Evolutionary conservation across 345 rosid species (phyloP).

Genomic region (Sonneratia caseolaris): DNA sequence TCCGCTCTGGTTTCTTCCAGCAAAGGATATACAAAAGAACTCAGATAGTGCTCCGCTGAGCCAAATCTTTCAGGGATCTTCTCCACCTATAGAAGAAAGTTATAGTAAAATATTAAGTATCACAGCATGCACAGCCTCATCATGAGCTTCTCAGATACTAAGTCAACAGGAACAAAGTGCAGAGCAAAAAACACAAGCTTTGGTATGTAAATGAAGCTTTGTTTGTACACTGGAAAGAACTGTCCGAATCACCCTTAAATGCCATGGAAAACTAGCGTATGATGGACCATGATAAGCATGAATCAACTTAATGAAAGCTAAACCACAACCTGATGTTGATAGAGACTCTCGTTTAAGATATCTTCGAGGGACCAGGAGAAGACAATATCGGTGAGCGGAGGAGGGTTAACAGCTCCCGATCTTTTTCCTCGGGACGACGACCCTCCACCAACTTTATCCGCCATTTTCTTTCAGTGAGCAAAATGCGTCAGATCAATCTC

Average conservation of each 20-base stretch:
- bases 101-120: background rate
- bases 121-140: background rate
- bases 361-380: constrained; percentile 33
- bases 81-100: constrained; percentile 18
- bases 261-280: no score
- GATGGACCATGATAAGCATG: no score
- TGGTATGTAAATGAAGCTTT: no score
- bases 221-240: no score
- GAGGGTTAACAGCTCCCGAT: background rate
- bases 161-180: no score
- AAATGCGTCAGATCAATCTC: no score
- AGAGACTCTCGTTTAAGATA: constrained; percentile 23
- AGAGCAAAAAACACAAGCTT: no score
- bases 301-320: no score
- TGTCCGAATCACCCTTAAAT: no score
- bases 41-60: constrained; percentile 18
- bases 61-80: constrained; percentile 27
- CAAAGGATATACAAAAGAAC: constrained; percentile 25
- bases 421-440: background rate
- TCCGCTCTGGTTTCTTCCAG: constrained; percentile 38
- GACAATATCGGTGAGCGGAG: background rate
- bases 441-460: background rate
- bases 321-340: constrained; percentile 17
- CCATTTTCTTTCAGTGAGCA: background rate
- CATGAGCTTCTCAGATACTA: background rate